phyloP scores from a whole-genome alignment of 2,329 filamentous ascomycete species.

The Ceratocystis eucalypticola region DNA sequence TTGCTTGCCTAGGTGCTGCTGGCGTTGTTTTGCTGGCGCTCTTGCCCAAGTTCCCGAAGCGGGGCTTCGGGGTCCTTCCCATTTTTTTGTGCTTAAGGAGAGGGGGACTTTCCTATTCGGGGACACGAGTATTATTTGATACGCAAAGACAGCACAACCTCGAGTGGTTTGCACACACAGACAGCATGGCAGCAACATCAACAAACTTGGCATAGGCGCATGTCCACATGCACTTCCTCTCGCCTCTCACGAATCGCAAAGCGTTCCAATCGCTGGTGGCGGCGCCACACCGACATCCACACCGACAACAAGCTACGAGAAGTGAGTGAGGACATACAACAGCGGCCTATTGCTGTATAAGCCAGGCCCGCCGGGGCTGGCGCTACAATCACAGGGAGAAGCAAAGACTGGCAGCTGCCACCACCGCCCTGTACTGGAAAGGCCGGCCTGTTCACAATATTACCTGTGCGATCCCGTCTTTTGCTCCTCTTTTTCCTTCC shows the following conservation, averaged over 20 bases:
- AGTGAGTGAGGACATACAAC: neutral
- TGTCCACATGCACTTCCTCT: no score
- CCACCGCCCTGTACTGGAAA: neutral
- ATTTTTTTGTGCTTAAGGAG: neutral
- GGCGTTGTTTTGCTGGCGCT: no score
- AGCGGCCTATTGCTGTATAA: neutral
- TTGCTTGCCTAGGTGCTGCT: no score
- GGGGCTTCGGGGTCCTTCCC: no score
- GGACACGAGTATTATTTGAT: neutral
- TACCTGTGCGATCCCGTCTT: neutral
- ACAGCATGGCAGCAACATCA: neutral
- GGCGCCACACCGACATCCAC: no score
- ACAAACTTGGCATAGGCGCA: no score
- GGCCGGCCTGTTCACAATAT: neutral
- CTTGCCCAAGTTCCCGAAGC: no score
- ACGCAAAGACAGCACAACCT: neutral
- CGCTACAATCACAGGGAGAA: neutral
- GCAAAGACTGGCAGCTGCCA: constrained; percentile 7
- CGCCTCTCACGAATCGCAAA: no score
- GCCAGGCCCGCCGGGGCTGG: neutral
- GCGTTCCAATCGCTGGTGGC: no score
- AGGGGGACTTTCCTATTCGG: neutral
- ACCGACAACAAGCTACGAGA: no score
- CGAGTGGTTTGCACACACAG: neutral
- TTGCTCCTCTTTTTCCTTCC: neutral